Percentiles rank a stretch among this genome's conserved stretches.
These are phyloP conservation scores for Iris pallida DNA, from an alignment of 116 monocot species.

Conservation along the genomic window DNA sequence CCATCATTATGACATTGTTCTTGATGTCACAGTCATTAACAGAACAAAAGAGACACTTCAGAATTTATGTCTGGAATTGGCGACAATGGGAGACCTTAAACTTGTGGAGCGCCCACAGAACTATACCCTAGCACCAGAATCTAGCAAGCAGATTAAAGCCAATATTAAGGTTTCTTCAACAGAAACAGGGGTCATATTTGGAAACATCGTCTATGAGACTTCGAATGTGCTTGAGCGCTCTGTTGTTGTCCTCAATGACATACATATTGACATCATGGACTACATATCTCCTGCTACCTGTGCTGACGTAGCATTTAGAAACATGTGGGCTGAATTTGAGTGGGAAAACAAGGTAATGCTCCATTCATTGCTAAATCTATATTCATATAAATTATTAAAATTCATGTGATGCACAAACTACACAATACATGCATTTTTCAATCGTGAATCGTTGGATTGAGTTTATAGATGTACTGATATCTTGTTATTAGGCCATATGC, in stretches of 20 bases:
- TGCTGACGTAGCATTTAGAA: conserved; percentile 77
- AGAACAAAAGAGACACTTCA: conserved; percentile 91
- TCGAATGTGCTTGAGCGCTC: conserved; percentile 78
- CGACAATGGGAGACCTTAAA: conserved; percentile 92
- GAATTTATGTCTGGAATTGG: conserved; percentile 82
- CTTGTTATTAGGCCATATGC: too few species aligned
- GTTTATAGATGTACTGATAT: too few species aligned
- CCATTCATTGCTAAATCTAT: background rate
- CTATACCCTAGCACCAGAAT: conserved; percentile 84
- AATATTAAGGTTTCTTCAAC: conserved; percentile 96
- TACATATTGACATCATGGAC: conserved; percentile 95
- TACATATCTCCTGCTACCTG: conserved; percentile 91
- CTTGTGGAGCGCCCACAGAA: conserved; percentile 94
- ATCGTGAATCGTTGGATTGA: too few species aligned
- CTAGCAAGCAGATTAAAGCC: conserved; percentile 75
- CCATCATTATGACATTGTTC: conserved; percentile 92
- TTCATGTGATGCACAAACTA: too few species aligned
- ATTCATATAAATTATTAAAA: too few species aligned
- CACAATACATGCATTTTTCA: too few species aligned
- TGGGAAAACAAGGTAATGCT: conserved; percentile 91
- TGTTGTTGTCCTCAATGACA: conserved; percentile 85
- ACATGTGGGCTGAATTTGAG: conserved; percentile 98
- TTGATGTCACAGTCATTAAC: conserved; percentile 91
- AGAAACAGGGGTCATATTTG: conserved; percentile 91
- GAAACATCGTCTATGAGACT: conserved; percentile 92